phyloP scores from a whole-genome alignment of 73 alveolate species.

The Blepharisma japonicum region DNA sequence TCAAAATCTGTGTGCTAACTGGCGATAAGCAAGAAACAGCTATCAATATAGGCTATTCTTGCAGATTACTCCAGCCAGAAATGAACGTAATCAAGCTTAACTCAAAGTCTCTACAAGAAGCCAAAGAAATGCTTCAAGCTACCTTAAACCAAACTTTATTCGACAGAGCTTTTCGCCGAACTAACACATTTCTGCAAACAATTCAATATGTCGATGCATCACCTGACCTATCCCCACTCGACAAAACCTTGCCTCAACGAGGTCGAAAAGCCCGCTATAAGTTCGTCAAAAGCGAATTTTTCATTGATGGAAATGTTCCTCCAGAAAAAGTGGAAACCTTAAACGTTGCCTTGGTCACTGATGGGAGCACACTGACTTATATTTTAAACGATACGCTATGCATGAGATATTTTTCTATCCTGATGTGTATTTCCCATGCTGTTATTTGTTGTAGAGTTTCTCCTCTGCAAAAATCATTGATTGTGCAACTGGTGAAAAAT shows the following conservation, averaged over 20 bases:
- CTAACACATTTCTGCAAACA: too few relatives aligned
- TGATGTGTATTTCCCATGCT: not conserved
- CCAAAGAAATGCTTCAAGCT: not conserved
- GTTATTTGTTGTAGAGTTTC: constrained; percentile 21
- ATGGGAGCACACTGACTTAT: not conserved
- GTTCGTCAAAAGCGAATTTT: not conserved
- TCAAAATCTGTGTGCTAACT: constrained; percentile 8
- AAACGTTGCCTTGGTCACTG: not conserved
- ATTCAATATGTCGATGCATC: not conserved
- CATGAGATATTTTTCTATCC: not conserved
- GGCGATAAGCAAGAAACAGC: constrained; percentile 84
- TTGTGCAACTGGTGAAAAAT: constrained; percentile 44
- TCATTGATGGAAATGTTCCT: not conserved
- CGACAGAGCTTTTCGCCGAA: too few relatives aligned
- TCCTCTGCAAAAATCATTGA: not conserved
- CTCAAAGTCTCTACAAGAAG: not conserved
- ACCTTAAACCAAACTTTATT: not conserved
- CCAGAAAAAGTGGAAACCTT: not conserved
- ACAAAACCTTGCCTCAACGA: not conserved
- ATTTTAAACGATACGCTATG: not conserved
- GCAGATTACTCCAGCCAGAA: constrained; percentile 52
- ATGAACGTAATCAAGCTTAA: not conserved
- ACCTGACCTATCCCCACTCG: not conserved
- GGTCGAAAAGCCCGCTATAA: not conserved
- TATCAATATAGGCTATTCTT: constrained; percentile 72